Evolutionary conservation across 129 eudicot species (phyloP), one percentile per base, ranked within the genome.

Genomic region (Logfia minima): DNA sequence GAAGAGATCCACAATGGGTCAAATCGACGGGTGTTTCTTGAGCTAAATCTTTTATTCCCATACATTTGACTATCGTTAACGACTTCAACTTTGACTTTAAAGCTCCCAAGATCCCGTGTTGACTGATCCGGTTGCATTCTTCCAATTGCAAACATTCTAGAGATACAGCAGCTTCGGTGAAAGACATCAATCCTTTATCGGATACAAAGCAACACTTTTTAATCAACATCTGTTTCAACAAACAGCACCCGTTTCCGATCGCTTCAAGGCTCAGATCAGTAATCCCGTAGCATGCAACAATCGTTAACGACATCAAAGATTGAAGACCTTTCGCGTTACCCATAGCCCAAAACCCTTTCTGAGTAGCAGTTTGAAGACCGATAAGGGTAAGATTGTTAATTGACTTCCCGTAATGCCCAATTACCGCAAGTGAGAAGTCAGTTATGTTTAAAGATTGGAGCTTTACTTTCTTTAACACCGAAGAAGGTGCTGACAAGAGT

Each of bases 261-360:
- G 97, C 97, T 84, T 89, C 92, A 17, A 95, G 85, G 72, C 96
- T 86, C 82, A 86, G 21, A 83, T 89, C 97, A 0, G 99, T 87
- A 21, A 81, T 80, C n/a, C 99, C 97, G 13, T 76, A 76, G 68
- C 99, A 95, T 3, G 97, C 89, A 79, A 84, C 72, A 4, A 95
- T 71, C 6, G 80, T 23, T 74, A 95, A 82, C 65, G 94, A 86
- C 0, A 76, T 62, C 31, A 95, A 80, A 1, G 80, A 61, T 71
- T 85, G 85, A 53, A 95, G 89, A 68, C 99, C 97, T 70, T 78
- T 79, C 16, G 92, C 99, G 31, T 82, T 91, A 69, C 96, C 97
- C 99, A 95, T 91, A 2, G 89, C 96, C 99, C 99, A 91, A 70
- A 95, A 95, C 18, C 97, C 99, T 76, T 82, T 95, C 60, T 95